These are phyloP conservation scores for Auriculariales sp. DNA, from an alignment of 768 basidiomycete genomes.

Conservation along the genomic window DNA sequence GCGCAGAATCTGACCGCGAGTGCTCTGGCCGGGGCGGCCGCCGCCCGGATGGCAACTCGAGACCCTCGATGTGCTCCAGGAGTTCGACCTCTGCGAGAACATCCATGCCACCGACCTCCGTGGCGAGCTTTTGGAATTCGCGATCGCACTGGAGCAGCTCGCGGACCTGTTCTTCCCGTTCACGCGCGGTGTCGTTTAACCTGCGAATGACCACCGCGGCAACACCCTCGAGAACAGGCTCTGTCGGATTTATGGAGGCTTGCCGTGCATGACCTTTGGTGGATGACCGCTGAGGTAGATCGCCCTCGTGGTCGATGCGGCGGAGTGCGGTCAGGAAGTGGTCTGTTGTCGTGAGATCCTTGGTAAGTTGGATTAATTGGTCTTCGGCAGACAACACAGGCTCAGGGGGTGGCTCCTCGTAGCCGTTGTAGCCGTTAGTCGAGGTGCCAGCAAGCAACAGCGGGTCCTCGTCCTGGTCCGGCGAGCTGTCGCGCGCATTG, in stretches of 20 bases:
- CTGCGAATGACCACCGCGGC: slow-evolving; percentile 66
- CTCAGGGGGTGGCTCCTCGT: slow-evolving; percentile 15
- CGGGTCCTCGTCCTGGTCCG: not conserved
- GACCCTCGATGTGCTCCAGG: slow-evolving; percentile 32
- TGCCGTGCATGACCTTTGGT: slow-evolving; percentile 8
- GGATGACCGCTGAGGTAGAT: slow-evolving; percentile 15
- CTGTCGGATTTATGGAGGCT: slow-evolving; percentile 12
- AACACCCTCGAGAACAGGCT: slow-evolving; percentile 40
- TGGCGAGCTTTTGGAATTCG: slow-evolving; percentile 62
- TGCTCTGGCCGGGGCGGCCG: slow-evolving; percentile 14
- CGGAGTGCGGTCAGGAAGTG: slow-evolving; percentile 62
- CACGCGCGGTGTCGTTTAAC: slow-evolving; percentile 58
- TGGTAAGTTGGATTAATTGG: slow-evolving; percentile 57
- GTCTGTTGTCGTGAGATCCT: slow-evolving; percentile 64
- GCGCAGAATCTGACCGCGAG: not conserved
- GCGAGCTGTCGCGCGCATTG: not conserved
- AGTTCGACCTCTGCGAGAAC: slow-evolving; percentile 55
- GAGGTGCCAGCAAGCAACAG: too few relatives aligned
- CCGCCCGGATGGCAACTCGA: slow-evolving; percentile 11
- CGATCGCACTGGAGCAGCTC: slow-evolving; percentile 66
- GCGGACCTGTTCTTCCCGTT: slow-evolving; percentile 71
- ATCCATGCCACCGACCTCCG: slow-evolving; percentile 65
- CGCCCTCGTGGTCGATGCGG: slow-evolving; percentile 41
- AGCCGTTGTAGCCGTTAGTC: slow-evolving; percentile 13
- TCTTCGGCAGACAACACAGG: slow-evolving; percentile 26